Base-by-base conservation (phyloP, 805 yeast genomes). In the Myxozyma mucilagina region DNA sequence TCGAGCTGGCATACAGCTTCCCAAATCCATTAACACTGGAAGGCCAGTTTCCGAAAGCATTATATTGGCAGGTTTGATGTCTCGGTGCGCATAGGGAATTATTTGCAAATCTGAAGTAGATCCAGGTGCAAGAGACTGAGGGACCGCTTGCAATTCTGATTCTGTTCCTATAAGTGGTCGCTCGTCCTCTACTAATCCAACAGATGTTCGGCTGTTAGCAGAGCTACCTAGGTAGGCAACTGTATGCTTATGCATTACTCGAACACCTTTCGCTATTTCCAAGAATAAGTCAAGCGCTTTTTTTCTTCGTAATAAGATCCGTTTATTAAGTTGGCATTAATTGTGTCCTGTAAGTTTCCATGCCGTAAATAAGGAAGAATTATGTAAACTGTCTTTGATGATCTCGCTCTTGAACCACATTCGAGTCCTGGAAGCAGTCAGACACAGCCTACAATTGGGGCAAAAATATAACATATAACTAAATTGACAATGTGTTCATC, bases 41-140 rank as follows among this genome's bases (percentile, higher is more conserved):
- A 81, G 72, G 1, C 90, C 90, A 62, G 85, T 87, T 47, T 84
- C 81, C 0, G 89, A 80, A 4, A 91, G 75, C 92, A 92, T 87
- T 16, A 91, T 83, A 70, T 90, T 92, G 1, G 94, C 96, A 0
- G 97, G 97, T 71, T 90, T 92, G 58, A 92, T 76, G 72, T 92
- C 97, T 59, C 91, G 76, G 72, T 92, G 97, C 0, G 96, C 93
- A 72, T 82, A 90, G 3, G 93, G 87, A 3, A 81, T 77, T 2
- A 82, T 75, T 57, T 84, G 87, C 32, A 79, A 53, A 10, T 67
- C 71, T 18, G 39, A 45, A 14, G 59, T 7, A 13, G 51, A 18
- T 6, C 24, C n/a, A 31, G 56, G 39, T 14, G 50, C 43, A 20
- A 48, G 14, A n/a, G 43, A 36, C 29, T 43, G 51, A 13, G 62